These are phyloP conservation scores for Pythium scleroteichum DNA, from an alignment of 352 stramenopile species.

Conservation along the genomic window DNA sequence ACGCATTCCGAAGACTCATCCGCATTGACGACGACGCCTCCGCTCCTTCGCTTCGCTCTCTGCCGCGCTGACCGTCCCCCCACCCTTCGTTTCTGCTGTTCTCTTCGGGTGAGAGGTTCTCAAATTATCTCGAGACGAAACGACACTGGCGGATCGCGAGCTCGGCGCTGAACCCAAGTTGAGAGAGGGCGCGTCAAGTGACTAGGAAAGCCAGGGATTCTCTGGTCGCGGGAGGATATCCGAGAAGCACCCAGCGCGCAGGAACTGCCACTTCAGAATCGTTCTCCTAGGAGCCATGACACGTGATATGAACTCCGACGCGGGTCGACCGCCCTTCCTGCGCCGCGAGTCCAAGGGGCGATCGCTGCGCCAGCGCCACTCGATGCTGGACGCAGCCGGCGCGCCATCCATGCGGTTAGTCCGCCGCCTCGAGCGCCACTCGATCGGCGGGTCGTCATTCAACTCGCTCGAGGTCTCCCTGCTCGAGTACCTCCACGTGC, in stretches of 20 bases:
- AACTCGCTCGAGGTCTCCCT: constrained; percentile 65
- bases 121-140: background rate
- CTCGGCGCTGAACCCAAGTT: background rate
- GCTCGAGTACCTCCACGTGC: constrained; percentile 72
- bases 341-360: background rate
- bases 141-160: background rate
- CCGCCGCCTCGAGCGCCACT: constrained; percentile 55
- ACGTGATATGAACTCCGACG: background rate
- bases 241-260: no score
- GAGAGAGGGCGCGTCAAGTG: background rate
- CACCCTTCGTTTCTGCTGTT: background rate
- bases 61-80: background rate
- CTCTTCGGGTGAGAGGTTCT: background rate
- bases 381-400: constrained; percentile 11
- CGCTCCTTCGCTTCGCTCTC: background rate
- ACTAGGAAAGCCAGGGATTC: background rate
- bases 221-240: background rate
- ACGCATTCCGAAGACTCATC: no score
- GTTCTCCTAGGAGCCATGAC: background rate
- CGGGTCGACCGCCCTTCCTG: constrained; percentile 8
- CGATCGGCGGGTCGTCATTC: constrained; percentile 29
- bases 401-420: constrained; percentile 10
- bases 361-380: constrained; percentile 22
- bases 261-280: no score
- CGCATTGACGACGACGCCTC: background rate